Base-by-base conservation (phyloP, 345 rosid genomes). In the Eucalyptus virginea region DNA sequence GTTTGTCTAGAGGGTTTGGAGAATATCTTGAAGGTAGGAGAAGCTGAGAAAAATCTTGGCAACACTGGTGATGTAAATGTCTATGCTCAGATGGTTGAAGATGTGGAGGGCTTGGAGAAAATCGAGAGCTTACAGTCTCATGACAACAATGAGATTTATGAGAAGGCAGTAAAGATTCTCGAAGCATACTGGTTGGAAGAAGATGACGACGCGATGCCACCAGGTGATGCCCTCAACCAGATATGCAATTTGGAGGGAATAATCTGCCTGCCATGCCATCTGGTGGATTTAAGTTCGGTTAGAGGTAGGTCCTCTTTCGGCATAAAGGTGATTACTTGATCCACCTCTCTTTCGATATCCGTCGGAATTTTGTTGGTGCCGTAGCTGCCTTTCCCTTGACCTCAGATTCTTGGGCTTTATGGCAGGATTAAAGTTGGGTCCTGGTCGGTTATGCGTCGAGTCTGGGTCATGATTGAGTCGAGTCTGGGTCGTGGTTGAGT, bases 211-310 rank as follows among this genome's bases (percentile, higher is more conserved):
- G 91, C 93, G 30, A 91, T 92, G 94, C 94, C 94, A 42, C 92
- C 94, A 62, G 95, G 94, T 18, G 97, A 95, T 60, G 90, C 49
- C 23, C 93, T 72, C 96, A 93, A 89, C 49, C 94, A n/a, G 94
- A 92, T 56, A 91, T 94, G 88, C 92, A 91, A 28, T 95, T 95
- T 56, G 95, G 95, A 30, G 95, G 94, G 19, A 87, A 45, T 80
- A 93, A 93, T 56, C 86, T 86, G 90, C 94, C 95, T 40, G 7
- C 90, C n/a, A 92, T 92, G 88, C 97, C 97, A 12, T 91, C 96
- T 4, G 97, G 96, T 54, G 97, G 97, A 91, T 95, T 93, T 90
- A 95, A 91, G 88, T 94, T 95, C 92, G 91, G 96, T 91, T 95
- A 88, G 88, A 87, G 88, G 88, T 87, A 87, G 65, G 58, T 34